Base-by-base conservation (phyloP, 2,329 filamentous ascomycete species). In the Ilyonectria mors-panacis region DNA sequence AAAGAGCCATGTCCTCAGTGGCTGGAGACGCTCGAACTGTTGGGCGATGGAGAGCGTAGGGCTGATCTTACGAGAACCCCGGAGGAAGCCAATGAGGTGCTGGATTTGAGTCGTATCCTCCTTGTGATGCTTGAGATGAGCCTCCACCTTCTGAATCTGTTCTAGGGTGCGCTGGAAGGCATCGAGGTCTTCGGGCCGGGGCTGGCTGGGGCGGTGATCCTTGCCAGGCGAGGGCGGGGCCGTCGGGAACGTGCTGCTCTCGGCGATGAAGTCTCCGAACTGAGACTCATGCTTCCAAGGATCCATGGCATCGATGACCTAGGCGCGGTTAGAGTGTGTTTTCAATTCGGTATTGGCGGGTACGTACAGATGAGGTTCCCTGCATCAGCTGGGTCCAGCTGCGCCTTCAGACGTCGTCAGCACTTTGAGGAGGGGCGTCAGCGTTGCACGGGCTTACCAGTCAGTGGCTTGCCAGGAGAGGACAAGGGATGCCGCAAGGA, bases 401-500 rank as follows among this genome's bases (percentile, higher is more conserved):
- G 80, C 92, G 92, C 93, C 94, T 97, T 78, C 63, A 77, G 84
- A 79, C 79, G 77, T 50, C 59, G 74, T 79, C 69, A 79, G 58
- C 54, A 51, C 23, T 59, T 30, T 48, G 39, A 44, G 51, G 30
- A 48, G 45, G 37, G 37, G 28, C 39, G 63, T 42, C 61, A 68
- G 56, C 35, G 56, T 21, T 42, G n/a, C 23, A 39, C 55, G 23
- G 28, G 63, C 91, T 86, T 87, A 97, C 95, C 95, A 98, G 84
- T 98, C 95, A 67, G 92, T 96, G 63, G 94, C 93, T 84, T 98
- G 95, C 95, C 96, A 98, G 42, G 95, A 97, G 56, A 99, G 87
- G 54, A 98, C 88, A 50, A 98, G 90, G 28, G 95, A 98, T 35
- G 95, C 94, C 28, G 95, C 95, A 61, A 99, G 87, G 69, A 98